Percentiles rank a stretch among this genome's conserved stretches.
Conservation (phyloP, 768 basidiomycete genomes). For the Amanita exitialis region DNA sequence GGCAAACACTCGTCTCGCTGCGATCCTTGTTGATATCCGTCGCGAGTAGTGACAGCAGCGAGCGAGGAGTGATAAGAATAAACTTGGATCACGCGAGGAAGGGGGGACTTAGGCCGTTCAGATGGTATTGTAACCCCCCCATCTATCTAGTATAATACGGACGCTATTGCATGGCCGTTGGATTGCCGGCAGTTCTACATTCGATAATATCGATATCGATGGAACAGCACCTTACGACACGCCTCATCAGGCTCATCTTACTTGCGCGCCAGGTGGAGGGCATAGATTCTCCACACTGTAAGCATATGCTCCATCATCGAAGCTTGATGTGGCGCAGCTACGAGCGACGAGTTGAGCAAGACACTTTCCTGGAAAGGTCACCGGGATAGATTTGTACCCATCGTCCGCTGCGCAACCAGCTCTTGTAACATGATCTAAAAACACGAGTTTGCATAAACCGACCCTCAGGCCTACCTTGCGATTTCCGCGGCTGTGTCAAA, state of each 20-base stretch:
- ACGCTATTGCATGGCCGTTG: too few relatives aligned
- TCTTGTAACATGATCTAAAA: not conserved
- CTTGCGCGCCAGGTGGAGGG: not conserved
- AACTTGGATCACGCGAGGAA: too few relatives aligned
- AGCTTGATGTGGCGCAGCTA: not conserved
- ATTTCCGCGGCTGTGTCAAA: not conserved
- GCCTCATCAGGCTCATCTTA: not conserved
- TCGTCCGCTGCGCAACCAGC: not conserved
- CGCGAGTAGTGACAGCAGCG: too few relatives aligned
- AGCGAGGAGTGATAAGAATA: too few relatives aligned
- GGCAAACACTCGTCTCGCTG: conserved; percentile 3
- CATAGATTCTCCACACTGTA: not conserved
- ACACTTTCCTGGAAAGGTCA: not conserved
- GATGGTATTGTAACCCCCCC: too few relatives aligned
- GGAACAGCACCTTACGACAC: not conserved
- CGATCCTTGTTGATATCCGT: conserved; percentile 10
- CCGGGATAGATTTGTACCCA: not conserved
- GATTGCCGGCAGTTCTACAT: too few relatives aligned
- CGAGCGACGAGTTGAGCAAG: not conserved
- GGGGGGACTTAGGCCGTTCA: too few relatives aligned
- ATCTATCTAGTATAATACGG: too few relatives aligned
- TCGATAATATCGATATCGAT: conserved; percentile 18
- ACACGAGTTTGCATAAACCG: not conserved
- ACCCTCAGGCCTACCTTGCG: not conserved
- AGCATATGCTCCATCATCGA: not conserved